Evolutionary conservation across 1,284 basidiomycete species (phyloP).

Genomic region (Cryptococcus jaspeensis): DNA sequence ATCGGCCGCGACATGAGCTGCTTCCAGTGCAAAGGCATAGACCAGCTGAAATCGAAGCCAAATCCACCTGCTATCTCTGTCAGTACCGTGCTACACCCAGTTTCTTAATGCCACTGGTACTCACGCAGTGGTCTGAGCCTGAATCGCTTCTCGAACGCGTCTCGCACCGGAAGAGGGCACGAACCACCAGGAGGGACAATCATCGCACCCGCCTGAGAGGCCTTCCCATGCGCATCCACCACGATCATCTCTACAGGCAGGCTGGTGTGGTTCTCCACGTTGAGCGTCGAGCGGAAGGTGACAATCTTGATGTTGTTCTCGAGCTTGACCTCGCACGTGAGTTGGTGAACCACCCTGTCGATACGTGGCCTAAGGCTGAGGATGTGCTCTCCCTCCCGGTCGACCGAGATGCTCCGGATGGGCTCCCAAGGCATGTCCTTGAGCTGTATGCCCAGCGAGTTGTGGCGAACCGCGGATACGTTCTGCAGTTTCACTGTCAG

Average conservation of each 20-base stretch:
- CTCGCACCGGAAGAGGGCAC: constrained; percentile 87
- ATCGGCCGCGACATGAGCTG: constrained; percentile 77
- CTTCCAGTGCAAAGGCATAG: constrained; percentile 82
- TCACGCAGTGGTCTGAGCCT: constrained; percentile 89
- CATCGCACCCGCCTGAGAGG: constrained; percentile 69
- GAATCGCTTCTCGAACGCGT: constrained; percentile 79
- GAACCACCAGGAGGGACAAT: constrained; percentile 88
- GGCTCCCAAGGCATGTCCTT: constrained; percentile 89
- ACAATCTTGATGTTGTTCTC: constrained; percentile 94
- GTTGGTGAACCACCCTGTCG: constrained; percentile 72
- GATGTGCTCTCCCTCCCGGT: constrained; percentile 89
- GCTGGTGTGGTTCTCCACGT: constrained; percentile 86
- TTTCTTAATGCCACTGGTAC: constrained; percentile 39
- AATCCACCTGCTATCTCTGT: constrained; percentile 63
- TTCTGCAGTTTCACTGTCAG: constrained; percentile 58
- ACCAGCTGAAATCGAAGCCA: constrained; percentile 71
- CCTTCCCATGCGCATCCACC: constrained; percentile 80
- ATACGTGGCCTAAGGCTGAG: constrained; percentile 80
- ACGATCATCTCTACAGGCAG: constrained; percentile 92
- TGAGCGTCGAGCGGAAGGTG: constrained; percentile 90
- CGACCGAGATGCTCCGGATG: constrained; percentile 84
- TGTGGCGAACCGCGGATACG: constrained; percentile 72
- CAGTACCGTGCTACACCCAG: constrained; percentile 6
- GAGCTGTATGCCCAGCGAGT: constrained; percentile 79
- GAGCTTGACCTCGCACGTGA: constrained; percentile 88